Evolutionary conservation across 352 stramenopile genomes (phyloP).

Genomic region (Phytophthora chlamydospora): DNA sequence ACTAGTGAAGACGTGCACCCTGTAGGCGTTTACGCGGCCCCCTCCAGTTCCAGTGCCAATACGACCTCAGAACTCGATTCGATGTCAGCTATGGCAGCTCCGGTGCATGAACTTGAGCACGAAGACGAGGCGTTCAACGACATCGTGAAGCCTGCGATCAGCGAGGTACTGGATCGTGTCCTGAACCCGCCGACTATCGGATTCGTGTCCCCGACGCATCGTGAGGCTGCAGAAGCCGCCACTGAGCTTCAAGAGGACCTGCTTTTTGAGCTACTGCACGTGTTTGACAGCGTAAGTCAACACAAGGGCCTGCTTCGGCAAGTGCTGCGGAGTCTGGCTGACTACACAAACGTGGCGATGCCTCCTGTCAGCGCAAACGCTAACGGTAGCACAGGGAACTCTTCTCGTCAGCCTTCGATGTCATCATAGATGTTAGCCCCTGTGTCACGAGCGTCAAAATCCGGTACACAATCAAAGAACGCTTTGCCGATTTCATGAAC

Average conservation of each 20-base stretch:
- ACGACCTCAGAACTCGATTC: slow-evolving; percentile 7
- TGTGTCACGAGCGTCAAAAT: slow-evolving; percentile 5
- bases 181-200: slow-evolving; percentile 34
- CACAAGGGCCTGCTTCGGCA: slow-evolving; percentile 64
- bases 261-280: slow-evolving; percentile 80
- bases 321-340: slow-evolving; percentile 67
- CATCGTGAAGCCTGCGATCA: slow-evolving; percentile 82
- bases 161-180: slow-evolving; percentile 67
- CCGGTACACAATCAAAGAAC: slow-evolving; percentile 12
- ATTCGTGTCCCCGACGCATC: slow-evolving; percentile 30
- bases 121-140: slow-evolving; percentile 61
- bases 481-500: slow-evolving; percentile 8
- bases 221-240: slow-evolving; percentile 32
- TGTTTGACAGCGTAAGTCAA: slow-evolving; percentile 76
- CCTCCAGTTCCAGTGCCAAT: slow-evolving; percentile 5
- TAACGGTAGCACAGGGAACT: slow-evolving; percentile 12
- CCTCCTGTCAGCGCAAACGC: slow-evolving; percentile 11
- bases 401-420: slow-evolving; percentile 9
- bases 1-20: slow-evolving; percentile 9
- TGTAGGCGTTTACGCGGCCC: background rate
- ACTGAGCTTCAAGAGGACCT: slow-evolving; percentile 68
- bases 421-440: slow-evolving; percentile 20
- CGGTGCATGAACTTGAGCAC: slow-evolving; percentile 30
- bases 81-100: slow-evolving; percentile 3
- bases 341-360: slow-evolving; percentile 39